Evolutionary conservation across 345 rosid species (phyloP).

Genomic region (Salix koriyanagi): DNA sequence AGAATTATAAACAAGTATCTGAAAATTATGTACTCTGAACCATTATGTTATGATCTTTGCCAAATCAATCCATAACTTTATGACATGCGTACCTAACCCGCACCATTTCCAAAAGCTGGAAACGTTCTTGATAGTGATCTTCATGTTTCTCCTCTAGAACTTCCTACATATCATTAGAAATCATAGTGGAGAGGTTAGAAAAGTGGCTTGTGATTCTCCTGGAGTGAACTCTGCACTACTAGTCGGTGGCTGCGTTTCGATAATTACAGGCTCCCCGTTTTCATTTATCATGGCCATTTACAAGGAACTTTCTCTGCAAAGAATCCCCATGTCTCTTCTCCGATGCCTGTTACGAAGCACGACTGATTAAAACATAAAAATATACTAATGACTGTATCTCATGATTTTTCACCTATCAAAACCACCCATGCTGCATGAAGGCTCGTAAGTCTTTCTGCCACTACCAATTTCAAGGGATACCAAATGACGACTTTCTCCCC

Average conservation of each 20-base stretch:
- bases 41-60: background rate
- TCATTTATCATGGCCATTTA: conserved; percentile 42
- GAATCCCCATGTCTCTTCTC: conserved; percentile 34
- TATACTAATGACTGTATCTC: background rate
- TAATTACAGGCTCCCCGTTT: conserved; percentile 33
- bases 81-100: no score
- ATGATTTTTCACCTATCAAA: conserved; percentile 33
- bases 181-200: conserved; percentile 26
- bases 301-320: conserved; percentile 33
- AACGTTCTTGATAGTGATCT: background rate
- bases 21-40: background rate
- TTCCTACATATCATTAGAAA: conserved; percentile 22
- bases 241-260: conserved; percentile 18
- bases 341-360: conserved; percentile 24
- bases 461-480: conserved; percentile 30
- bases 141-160: conserved; percentile 1
- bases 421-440: conserved; percentile 47
- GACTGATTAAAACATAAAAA: background rate
- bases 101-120: background rate
- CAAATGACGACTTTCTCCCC: conserved; percentile 14
- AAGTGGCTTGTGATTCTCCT: conserved; percentile 22
- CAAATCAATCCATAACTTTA: background rate
- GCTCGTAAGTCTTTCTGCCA: conserved; percentile 35
- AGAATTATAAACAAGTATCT: background rate
- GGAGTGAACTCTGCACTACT: conserved; percentile 15